Percentiles rank a stretch among this genome's conserved stretches.
These are phyloP conservation scores for Acacia concinna DNA, from an alignment of 331 rosid genomes.

Conservation along the genomic window DNA sequence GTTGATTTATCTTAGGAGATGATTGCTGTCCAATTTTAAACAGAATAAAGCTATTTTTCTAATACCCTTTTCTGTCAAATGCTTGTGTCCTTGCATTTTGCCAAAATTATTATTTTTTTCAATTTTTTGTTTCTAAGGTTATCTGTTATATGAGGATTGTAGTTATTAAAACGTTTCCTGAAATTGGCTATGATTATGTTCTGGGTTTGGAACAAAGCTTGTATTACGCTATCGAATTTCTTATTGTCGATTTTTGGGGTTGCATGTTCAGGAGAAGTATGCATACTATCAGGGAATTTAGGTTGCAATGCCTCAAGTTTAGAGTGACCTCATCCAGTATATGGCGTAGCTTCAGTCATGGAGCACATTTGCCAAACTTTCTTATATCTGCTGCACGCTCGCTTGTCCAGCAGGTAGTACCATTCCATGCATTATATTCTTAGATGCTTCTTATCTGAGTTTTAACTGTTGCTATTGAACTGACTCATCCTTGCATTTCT, in stretches of 20 bases:
- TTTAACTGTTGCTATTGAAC: slow-evolving; percentile 9
- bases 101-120: neutral
- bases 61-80: neutral
- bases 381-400: slow-evolving; percentile 62
- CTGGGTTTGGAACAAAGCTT: neutral
- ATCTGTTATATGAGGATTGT: neutral
- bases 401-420: slow-evolving; percentile 81
- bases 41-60: neutral
- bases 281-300: slow-evolving; percentile 52
- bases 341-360: slow-evolving; percentile 60
- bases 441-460: neutral
- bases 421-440: neutral
- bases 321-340: slow-evolving; percentile 61
- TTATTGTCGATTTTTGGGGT: neutral
- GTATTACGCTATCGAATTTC: neutral
- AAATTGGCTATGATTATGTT: neutral
- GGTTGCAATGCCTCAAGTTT: slow-evolving; percentile 55
- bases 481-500: slow-evolving; percentile 18
- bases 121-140: neutral
- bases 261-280: slow-evolving; percentile 52
- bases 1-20: neutral
- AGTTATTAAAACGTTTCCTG: neutral
- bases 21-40: neutral
- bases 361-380: slow-evolving; percentile 46
- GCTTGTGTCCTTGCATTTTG: neutral